Evolutionary conservation across 495 filamentous ascomycete genomes (phyloP), one percentile per base, ranked within the genome.

Genomic region (Glarea lozoyensis): DNA sequence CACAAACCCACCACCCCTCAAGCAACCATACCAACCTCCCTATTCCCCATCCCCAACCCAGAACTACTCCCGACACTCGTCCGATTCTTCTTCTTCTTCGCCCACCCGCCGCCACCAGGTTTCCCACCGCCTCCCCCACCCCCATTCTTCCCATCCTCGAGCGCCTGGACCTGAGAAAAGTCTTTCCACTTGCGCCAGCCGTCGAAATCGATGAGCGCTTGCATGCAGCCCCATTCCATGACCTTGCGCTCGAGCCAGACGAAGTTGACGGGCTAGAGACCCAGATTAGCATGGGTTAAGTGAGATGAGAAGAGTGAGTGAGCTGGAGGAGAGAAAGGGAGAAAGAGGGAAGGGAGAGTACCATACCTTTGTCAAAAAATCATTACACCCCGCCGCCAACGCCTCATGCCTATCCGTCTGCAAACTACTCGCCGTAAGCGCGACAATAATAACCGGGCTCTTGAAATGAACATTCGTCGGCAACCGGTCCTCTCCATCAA

Each of bases 211-310:
- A 98, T 98, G 40, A 98, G 68, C 15, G 93, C 93, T 69, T 97
- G 92, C 83, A 98, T 96, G 66, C 92, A 98, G 49, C 92, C 92
- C 92, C 92, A 98, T 75, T 98, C 92, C 59, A 90, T 95, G 30
- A 97, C 88, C 59, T 98, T 98, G 30, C 90, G 79, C 55, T 94
- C 84, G 11, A 98, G 73, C 92, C 92, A 98, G 45, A 93, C 88
- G 56, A 96, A 97, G 52, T 90, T 93, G 40, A 98, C 88, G 17
- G 92, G 92, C 87, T 95, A 45, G 10, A 25, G 10, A 24, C 35
- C 18, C 9, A 17, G 31, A 33, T 39, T 13, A 43, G 22, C 12
- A 15, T 45, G n/a, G 48, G 39, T 52, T 36, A 15, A 44, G 21
- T 37, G 24, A 35, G 48, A 29, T 18, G 16, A 5, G n/a, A n/a